Conservation (phyloP, 106 monocot genomes). For the Xerophyta viscosa region DNA sequence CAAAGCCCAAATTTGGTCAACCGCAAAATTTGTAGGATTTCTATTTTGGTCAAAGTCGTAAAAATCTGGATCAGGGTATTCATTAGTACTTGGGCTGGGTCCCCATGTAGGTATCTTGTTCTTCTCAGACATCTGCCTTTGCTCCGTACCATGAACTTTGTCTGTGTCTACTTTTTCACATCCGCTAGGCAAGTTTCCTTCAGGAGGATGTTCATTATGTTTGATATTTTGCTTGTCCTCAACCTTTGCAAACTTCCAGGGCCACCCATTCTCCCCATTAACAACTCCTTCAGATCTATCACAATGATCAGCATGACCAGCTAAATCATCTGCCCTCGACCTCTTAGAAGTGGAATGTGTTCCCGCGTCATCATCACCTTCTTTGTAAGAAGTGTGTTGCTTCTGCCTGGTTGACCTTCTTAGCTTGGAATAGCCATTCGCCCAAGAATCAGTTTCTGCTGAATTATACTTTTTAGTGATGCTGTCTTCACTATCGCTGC, state of each 20-base stretch:
- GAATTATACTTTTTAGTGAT: constrained; percentile 7
- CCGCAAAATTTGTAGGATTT: constrained; percentile 27
- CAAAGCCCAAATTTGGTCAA: constrained; percentile 49
- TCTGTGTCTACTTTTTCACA: too few relatives aligned
- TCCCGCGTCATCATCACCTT: constrained; percentile 31
- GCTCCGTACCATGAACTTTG: too few relatives aligned
- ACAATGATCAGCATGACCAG: constrained; percentile 6
- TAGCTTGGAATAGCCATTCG: constrained; percentile 7
- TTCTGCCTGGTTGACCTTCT: constrained; percentile 48
- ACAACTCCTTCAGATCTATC: constrained; percentile 3
- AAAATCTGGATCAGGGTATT: constrained; percentile 77
- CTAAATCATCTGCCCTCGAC: constrained; percentile 9
- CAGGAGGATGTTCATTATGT: background rate
- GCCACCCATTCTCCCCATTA: background rate
- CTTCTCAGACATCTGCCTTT: too few relatives aligned
- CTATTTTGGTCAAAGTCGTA: constrained; percentile 52
- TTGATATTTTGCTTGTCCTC: constrained; percentile 1
- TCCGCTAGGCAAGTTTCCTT: too few relatives aligned
- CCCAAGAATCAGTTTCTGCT: constrained; percentile 3
- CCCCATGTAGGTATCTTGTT: too few relatives aligned
- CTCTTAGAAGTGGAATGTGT: constrained; percentile 4
- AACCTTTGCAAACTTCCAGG: background rate
- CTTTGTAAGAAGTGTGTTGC: constrained; percentile 43
- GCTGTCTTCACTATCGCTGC: constrained; percentile 2
- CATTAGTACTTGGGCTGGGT: too few relatives aligned